A percentile compares a stretch with the other conserved stretches of the same genome.
phyloP scores from a whole-genome alignment of 148 eudicot genomes.

The Polygonum maritimum region DNA sequence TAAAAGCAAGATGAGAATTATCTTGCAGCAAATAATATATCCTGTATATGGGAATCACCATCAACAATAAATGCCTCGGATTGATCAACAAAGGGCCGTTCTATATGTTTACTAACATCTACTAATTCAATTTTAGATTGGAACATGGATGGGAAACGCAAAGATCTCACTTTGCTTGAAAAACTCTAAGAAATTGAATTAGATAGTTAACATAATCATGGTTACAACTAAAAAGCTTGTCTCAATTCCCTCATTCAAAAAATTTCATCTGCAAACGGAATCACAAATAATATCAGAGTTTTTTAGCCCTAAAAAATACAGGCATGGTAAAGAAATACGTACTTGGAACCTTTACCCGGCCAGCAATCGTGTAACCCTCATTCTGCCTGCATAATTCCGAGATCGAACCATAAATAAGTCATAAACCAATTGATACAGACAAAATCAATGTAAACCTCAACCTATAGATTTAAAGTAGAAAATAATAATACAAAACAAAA shows the following conservation, averaged over 20 bases:
- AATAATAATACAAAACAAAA: not conserved
- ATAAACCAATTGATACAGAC: not conserved
- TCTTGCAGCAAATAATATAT: not conserved
- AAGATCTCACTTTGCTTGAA: not conserved
- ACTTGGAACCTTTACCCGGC: slow-evolving; percentile 54
- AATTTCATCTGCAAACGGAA: not conserved
- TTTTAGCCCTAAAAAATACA: not conserved
- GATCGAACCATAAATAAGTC: not conserved
- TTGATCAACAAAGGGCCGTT: not conserved
- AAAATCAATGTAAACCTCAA: not conserved
- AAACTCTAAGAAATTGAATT: not conserved
- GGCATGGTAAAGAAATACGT: not conserved
- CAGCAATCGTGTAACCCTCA: slow-evolving; percentile 47
- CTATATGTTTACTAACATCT: not conserved
- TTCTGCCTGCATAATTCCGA: slow-evolving; percentile 27
- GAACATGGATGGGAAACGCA: not conserved
- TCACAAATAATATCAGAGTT: not conserved
- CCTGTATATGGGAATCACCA: not conserved
- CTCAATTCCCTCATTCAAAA: not conserved
- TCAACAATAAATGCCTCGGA: not conserved
- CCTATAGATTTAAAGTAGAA: not conserved
- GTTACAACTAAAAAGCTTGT: not conserved
- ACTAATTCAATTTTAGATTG: not conserved
- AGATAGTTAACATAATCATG: not conserved
- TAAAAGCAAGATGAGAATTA: not conserved